Base-by-base conservation (phyloP, 2,329 filamentous ascomycete genomes). In the Lojkania enalia region DNA sequence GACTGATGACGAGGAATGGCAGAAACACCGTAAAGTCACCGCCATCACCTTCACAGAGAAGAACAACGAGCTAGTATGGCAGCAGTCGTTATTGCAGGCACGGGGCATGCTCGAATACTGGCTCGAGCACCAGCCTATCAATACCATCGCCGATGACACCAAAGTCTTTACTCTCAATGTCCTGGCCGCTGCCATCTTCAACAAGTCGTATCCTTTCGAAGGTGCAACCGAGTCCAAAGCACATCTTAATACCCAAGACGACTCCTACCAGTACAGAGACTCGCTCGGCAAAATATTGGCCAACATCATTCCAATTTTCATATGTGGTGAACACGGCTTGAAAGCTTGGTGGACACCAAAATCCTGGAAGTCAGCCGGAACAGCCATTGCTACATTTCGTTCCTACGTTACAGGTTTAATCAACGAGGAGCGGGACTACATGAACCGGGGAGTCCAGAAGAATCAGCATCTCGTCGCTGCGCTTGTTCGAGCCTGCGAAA, bases 31-130 rank as follows among this genome's bases (percentile, higher is more conserved):
- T 9, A 62, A 61, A 40, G 39, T 58, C 13, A 60, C 59, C 1
- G 48, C 42, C 1, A 31, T 46, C 16, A 53, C 55, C 3, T 64
- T 66, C 27, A 61, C 46, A 2, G 62, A 64, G 35, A 52, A 47
- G 30, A 61, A 56, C 36, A 63, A 64, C 30, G 53, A 55, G 32
- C 36, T 66, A 5, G 60, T 63, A 1, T 66, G 60, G 60, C 19
- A 36, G 13, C 31, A 55, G 15, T 43, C 50, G 1, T 21, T 63
- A 2, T 5, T 16, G 14, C 57, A 62, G 31, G 45, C 35, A 1
- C 11, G 42, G 5, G 43, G 42, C 3, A 57, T 63, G 52, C 38
- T 59, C 3, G 19, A 46, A 9, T 57, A 57, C 35, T 61, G 56
- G 57, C 23, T 35, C 5, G 12, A 48, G 6, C 29, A 33, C 12